Base-by-base conservation (phyloP, 2,329 filamentous ascomycete genomes). In the Aspergillus novofumigatus region DNA sequence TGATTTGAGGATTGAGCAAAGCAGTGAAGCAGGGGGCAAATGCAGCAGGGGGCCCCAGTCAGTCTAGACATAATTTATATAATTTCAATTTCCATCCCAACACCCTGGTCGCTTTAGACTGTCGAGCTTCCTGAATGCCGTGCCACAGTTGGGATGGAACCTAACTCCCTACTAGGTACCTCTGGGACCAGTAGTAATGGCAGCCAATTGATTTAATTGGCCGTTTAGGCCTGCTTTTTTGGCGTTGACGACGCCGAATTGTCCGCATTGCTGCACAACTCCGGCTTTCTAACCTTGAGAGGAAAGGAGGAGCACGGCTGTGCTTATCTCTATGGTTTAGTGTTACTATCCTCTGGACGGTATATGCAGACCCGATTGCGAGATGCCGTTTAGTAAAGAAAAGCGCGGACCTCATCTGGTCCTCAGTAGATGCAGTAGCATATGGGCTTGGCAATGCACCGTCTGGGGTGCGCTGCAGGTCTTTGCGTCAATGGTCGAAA, bases 391-490 rank as follows among this genome's bases (percentile, higher is more conserved):
- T 9, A 21, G 14, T 20, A 26, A 5, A 49, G 32, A 54, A 29
- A 50, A 62, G 56, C 58, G 59, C 58, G 59, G 56, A 61, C 58
- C 54, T 47, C 56, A 53, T 59, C 60, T 59, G 54, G 53, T 29
- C 54, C 55, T 52, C 52, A 29, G 47, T 52, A 38, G 58, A 58
- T 56, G 56, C 56, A 59, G 58, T 23, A 53, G 21, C 38, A 54
- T 51, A 50, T 45, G 44, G 52, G 44, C 60, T 62, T 62, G 60
- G 60, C 55, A 59, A 50, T 53, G 52, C 56, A 60, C 56, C 49
- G 56, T 32, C 49, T 23, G 20, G 42, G 44, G 23, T 23, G 11
- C 10, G 44, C 14, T 53, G 52, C 54, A 60, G 54, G 53, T 48
- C 56, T 57, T 57, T 52, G 58, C 58, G 60, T 58, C 58, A 58